Evolutionary conservation across 2,329 filamentous ascomycete species (phyloP).

Genomic region (Cladosporium cucumerinum): DNA sequence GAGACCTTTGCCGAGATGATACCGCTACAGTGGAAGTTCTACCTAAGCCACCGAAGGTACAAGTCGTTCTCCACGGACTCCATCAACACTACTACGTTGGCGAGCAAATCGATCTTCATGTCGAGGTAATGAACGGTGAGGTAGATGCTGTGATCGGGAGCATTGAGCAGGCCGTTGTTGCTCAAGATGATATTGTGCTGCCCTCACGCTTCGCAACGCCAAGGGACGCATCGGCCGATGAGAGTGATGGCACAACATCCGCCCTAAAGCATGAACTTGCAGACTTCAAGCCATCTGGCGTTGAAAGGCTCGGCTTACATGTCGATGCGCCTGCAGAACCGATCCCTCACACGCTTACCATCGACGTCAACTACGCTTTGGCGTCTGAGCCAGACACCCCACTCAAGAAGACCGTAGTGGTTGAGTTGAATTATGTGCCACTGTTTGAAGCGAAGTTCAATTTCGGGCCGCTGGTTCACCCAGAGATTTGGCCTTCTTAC

Average conservation of each 20-base stretch:
- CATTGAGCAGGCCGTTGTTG: conserved; percentile 41
- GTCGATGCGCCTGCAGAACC: conserved; percentile 42
- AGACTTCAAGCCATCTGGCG: background rate
- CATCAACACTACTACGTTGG: conserved; percentile 78
- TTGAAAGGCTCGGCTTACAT: conserved; percentile 12
- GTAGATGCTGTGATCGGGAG: conserved; percentile 71
- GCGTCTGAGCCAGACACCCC: conserved; percentile 75
- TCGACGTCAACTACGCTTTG: conserved; percentile 75
- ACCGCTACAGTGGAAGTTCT: conserved; percentile 65
- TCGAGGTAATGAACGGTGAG: conserved; percentile 78
- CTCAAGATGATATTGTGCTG: conserved; percentile 18
- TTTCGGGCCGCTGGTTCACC: conserved; percentile 73
- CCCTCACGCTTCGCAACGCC: background rate
- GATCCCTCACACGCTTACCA: conserved; percentile 63
- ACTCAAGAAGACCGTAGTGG: conserved; percentile 68
- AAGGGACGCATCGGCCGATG: background rate
- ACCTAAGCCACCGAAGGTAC: conserved; percentile 88
- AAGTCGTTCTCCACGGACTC: conserved; percentile 63
- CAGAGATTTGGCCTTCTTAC: conserved; percentile 79
- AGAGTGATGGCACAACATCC: background rate
- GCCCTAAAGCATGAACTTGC: background rate
- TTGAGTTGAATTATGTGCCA: conserved; percentile 61
- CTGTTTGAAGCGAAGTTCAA: conserved; percentile 94
- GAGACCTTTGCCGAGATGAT: conserved; percentile 39
- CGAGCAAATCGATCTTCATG: conserved; percentile 65